Evolutionary conservation across 148 eudicot species (phyloP).

Genomic region (Dianthus caryophyllus): DNA sequence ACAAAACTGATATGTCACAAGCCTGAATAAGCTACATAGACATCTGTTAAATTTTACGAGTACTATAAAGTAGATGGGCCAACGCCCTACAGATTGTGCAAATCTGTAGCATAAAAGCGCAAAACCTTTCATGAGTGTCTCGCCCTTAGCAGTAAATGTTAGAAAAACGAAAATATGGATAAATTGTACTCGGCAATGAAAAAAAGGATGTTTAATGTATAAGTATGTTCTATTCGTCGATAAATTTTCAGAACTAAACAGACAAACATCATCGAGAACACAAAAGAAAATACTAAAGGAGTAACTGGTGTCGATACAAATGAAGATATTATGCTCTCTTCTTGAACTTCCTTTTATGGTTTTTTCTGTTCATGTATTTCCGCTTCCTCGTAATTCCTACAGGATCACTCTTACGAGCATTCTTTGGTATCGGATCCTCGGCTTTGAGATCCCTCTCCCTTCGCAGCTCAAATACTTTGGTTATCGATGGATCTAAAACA

Average conservation of each 20-base stretch:
- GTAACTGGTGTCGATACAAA: too few relatives aligned
- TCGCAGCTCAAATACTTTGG: conserved; percentile 41
- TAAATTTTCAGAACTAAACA: background rate
- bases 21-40: too few relatives aligned
- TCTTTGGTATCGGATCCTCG: conserved; percentile 2
- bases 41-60: too few relatives aligned
- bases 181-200: background rate
- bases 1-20: too few relatives aligned
- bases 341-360: conserved; percentile 20
- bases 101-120: too few relatives aligned
- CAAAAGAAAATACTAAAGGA: too few relatives aligned
- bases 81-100: too few relatives aligned
- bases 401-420: conserved; percentile 17
- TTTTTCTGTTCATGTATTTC: conserved; percentile 10
- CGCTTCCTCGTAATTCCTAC: conserved; percentile 17
- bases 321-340: conserved; percentile 26
- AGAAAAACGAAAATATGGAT: too few relatives aligned
- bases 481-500: conserved; percentile 49
- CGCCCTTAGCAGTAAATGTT: too few relatives aligned
- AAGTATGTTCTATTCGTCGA: background rate
- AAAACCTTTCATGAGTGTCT: too few relatives aligned
- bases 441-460: conserved; percentile 26
- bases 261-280: too few relatives aligned
- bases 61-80: too few relatives aligned
- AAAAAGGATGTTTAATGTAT: background rate